These are phyloP conservation scores for Pythium dissimile DNA, from an alignment of 352 stramenopile genomes.

Conservation along the genomic window DNA sequence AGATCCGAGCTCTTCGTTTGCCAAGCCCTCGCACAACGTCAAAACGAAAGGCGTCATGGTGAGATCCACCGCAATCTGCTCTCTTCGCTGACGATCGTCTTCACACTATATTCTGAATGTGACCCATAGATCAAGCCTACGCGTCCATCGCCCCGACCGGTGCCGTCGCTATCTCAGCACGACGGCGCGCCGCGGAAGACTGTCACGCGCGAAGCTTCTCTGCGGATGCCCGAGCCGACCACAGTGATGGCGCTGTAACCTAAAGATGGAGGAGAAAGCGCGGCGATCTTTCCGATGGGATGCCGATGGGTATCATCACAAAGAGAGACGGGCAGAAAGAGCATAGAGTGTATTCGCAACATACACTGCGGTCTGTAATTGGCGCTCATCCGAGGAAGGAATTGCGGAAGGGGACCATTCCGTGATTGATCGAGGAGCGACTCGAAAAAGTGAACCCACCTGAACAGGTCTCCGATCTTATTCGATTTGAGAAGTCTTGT, in stretches of 20 bases:
- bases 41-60: conserved; percentile 35
- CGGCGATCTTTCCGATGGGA: no score
- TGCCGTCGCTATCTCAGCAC: conserved; percentile 5
- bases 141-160: conserved; percentile 21
- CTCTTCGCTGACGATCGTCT: no score
- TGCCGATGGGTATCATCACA: no score
- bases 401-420: not conserved
- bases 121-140: conserved; percentile 20
- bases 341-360: no score
- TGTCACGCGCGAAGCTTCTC: conserved; percentile 13
- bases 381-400: no score
- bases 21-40: conserved; percentile 69
- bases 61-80: no score
- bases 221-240: conserved; percentile 22
- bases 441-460: conserved; percentile 8
- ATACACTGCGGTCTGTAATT: no score
- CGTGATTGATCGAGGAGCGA: no score
- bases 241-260: conserved; percentile 2
- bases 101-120: conserved; percentile 15
- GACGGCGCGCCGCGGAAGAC: conserved; percentile 3
- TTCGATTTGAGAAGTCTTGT: conserved; percentile 1
- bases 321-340: not conserved
- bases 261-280: no score
- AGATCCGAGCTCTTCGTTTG: conserved; percentile 67
- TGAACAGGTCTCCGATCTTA: conserved; percentile 7